Evolutionary conservation across 1,284 basidiomycete genomes (phyloP).

Genomic region (Fistulinella cinereoalba): DNA sequence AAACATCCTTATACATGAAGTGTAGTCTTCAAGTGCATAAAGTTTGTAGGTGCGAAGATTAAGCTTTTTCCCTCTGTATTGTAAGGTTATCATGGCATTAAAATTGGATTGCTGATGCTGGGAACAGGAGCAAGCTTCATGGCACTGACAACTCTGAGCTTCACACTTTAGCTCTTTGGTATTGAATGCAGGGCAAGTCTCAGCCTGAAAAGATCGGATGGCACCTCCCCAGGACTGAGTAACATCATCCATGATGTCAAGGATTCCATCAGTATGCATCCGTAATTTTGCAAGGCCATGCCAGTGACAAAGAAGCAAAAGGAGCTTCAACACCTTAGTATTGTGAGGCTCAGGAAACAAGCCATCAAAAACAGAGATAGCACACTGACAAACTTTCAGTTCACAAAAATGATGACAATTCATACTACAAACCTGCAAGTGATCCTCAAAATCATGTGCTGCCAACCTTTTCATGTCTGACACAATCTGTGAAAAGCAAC

Average conservation of each 20-base stretch:
- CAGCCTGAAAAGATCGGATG: background rate
- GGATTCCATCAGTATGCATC: background rate
- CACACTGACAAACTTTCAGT: constrained; percentile 1
- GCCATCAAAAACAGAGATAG: constrained; percentile 4
- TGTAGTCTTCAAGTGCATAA: constrained; percentile 4
- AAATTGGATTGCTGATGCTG: background rate
- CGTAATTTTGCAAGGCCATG: background rate
- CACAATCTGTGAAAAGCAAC: constrained; percentile 1
- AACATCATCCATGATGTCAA: background rate
- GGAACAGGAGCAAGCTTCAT: background rate
- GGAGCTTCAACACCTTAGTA: background rate
- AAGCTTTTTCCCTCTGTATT: background rate
- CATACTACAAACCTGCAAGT: constrained; percentile 2
- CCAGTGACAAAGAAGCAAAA: constrained; percentile 3
- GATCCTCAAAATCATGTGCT: constrained; percentile 6
- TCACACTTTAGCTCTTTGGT: background rate
- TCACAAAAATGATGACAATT: background rate
- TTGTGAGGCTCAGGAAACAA: constrained; percentile 4
- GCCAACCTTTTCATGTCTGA: constrained; percentile 1
- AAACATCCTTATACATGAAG: background rate
- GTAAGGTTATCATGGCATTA: background rate
- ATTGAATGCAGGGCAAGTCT: background rate
- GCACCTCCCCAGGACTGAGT: background rate
- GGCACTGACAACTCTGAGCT: too few relatives aligned
- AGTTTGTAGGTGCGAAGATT: constrained; percentile 6